Evolutionary conservation across 352 stramenopile species (phyloP).

Genomic region (Phytophthora melonis): DNA sequence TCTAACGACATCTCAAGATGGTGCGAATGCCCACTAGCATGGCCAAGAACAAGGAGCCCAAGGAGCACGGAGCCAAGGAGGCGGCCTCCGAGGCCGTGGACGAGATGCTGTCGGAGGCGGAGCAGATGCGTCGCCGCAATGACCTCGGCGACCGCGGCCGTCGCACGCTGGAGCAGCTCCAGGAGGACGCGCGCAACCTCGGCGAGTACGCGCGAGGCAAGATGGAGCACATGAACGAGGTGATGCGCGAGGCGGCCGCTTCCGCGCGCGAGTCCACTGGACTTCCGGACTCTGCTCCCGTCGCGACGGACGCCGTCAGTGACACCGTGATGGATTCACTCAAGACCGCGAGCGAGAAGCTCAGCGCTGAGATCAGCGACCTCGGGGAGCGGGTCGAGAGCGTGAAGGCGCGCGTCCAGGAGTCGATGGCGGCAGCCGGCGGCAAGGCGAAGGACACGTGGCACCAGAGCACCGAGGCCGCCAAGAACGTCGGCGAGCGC

Average conservation of each 20-base stretch:
- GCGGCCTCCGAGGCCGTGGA: constrained; percentile 25
- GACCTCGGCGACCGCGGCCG: constrained; percentile 33
- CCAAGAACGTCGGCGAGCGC: constrained; percentile 52
- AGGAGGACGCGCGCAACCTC: constrained; percentile 52
- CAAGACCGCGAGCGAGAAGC: constrained; percentile 48
- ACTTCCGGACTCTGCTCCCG: constrained; percentile 20
- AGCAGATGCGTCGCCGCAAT: constrained; percentile 29
- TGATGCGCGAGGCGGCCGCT: constrained; percentile 44
- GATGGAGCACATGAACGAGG: constrained; percentile 55
- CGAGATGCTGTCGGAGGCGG: constrained; percentile 38
- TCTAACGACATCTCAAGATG: constrained; percentile 4
- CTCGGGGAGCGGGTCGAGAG: constrained; percentile 49
- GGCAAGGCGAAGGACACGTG: constrained; percentile 60
- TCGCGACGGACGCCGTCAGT: constrained; percentile 31
- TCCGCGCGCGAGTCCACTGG: constrained; percentile 30
- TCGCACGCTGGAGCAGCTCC: constrained; percentile 48
- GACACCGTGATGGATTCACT: constrained; percentile 45
- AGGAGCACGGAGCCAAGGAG: constrained; percentile 30
- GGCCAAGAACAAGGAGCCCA: constrained; percentile 30
- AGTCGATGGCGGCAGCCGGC: constrained; percentile 50
- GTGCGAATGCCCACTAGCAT: constrained; percentile 39
- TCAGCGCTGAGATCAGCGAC: constrained; percentile 41
- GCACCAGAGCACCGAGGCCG: constrained; percentile 61
- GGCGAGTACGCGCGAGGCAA: constrained; percentile 58
- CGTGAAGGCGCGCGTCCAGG: constrained; percentile 60